A percentile compares a stretch with the other conserved stretches of the same genome.
phyloP scores from a whole-genome alignment of 805 yeast genomes.

The Cyberlindnera mississippiensis region DNA sequence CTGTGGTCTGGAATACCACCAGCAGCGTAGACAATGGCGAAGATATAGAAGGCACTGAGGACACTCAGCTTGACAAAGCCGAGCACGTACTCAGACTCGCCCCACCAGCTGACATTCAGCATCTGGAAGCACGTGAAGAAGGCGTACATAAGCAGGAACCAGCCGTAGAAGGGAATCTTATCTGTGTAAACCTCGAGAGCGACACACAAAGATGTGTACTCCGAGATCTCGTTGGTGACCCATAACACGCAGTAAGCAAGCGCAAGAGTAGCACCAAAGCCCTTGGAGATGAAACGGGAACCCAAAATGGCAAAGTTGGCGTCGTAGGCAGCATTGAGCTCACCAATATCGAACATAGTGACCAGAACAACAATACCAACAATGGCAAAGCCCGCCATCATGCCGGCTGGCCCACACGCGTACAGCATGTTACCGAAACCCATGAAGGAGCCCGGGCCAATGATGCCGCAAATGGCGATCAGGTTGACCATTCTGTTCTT shows the following conservation, averaged over 20 bases:
- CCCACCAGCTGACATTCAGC: constrained; percentile 50
- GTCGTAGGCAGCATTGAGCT: constrained; percentile 50
- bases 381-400: constrained; percentile 47
- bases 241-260: constrained; percentile 52
- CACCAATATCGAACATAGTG: constrained; percentile 56
- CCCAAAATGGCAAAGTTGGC: constrained; percentile 52
- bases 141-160: constrained; percentile 49
- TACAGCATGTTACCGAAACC: constrained; percentile 51
- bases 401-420: constrained; percentile 51
- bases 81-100: constrained; percentile 52
- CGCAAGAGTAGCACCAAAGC: constrained; percentile 55
- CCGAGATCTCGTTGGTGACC: constrained; percentile 52
- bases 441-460: constrained; percentile 57
- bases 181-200: constrained; percentile 48
- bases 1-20: constrained; percentile 37
- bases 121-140: constrained; percentile 47
- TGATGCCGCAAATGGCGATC: constrained; percentile 52
- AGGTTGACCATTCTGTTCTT: constrained; percentile 49
- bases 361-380: constrained; percentile 50
- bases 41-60: constrained; percentile 45
- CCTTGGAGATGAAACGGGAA: constrained; percentile 47
- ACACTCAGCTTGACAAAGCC: constrained; percentile 47
- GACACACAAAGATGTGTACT: constrained; percentile 50
- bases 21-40: constrained; percentile 42
- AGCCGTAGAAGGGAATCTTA: constrained; percentile 51